Base-by-base conservation (phyloP, 2,329 filamentous ascomycete genomes). In the Phyllosticta citriasiana region DNA sequence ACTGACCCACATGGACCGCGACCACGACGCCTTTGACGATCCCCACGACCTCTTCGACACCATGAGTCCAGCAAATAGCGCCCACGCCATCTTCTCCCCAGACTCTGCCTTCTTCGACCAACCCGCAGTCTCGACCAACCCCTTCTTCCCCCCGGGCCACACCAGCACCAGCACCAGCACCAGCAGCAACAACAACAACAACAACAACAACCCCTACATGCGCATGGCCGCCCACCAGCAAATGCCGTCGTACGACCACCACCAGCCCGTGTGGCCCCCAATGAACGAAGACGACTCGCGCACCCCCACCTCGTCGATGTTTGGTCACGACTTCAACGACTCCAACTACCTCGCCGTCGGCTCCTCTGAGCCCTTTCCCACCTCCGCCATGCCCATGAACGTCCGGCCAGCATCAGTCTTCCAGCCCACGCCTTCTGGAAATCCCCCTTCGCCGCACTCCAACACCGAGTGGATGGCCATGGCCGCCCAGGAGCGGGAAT, bases 281-380 rank as follows among this genome's bases (percentile, higher is more conserved):
- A 56, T 61, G 54, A 30, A 40, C 47, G 60, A 61, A 12, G 60
- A 61, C 33, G 60, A 61, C 60, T 61, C 59, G 12, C 60, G 60
- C 73, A 93, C 89, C 6, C 88, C 88, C 16, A 84, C 91, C 64
- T 85, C 84, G 64, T 79, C 84, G 65, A 82, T 85, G 54, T 84
- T 82, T 68, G 75, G 78, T 47, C 70, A 72, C 35, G 73, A 77
- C 50, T 79, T 82, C 55, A 79, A 79, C 68, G 79, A 82, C 59
- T 71, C 77, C 25, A 57, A 57, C 53, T 61, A 61, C 55, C 55
- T 61, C n/a, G 55, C 60, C 55, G 60, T 61, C 65, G 72, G 71
- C 62, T 65, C 76, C n/a, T 68, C 73, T 55, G 72, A 74, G 53
- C 71, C 59, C 74, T 78, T 70, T 68, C 57, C 69, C 65, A 67